Evolutionary conservation across 1,284 basidiomycete genomes (phyloP).

Genomic region (Apiotrichum montevideense): DNA sequence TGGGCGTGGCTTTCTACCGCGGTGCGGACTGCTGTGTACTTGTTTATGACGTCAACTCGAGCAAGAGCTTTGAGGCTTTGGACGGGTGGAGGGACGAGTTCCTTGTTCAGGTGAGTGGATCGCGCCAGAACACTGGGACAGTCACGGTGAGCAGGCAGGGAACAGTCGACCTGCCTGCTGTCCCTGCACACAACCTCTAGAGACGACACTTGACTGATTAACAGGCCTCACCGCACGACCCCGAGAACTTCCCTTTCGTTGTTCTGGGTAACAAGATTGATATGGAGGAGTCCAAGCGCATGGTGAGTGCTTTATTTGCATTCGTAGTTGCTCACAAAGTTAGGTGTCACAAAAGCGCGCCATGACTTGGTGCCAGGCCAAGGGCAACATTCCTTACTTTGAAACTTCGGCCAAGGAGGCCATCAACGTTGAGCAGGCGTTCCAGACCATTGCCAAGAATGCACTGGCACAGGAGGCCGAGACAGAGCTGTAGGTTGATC

Average conservation of each 20-base stretch:
- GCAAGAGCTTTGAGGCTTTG: conserved; percentile 92
- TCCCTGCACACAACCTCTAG: no score
- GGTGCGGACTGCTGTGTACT: conserved; percentile 99
- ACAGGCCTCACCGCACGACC: conserved; percentile 92
- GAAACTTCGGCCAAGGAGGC: conserved; percentile 99
- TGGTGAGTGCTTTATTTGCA: conserved; percentile 55
- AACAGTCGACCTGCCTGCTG: background rate
- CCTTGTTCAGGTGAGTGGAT: conserved; percentile 61
- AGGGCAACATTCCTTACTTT: conserved; percentile 99
- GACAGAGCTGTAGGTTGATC: conserved; percentile 72
- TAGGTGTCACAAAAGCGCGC: conserved; percentile 98
- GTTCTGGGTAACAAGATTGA: conserved; percentile 99
- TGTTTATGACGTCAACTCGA: conserved; percentile 97
- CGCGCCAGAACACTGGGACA: no score
- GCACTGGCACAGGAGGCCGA: conserved; percentile 95
- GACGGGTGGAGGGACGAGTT: conserved; percentile 98
- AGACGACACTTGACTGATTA: background rate
- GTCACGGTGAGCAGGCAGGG: no score
- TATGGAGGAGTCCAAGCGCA: conserved; percentile 96
- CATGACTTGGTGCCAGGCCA: conserved; percentile 99
- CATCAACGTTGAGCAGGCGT: conserved; percentile 99
- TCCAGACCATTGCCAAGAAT: conserved; percentile 99
- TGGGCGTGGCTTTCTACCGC: conserved; percentile 97
- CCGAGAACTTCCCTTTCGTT: conserved; percentile 98
- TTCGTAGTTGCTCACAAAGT: background rate